These are phyloP conservation scores for Neurospora cerealis DNA, from an alignment of 495 filamentous ascomycete genomes.

Conservation along the genomic window DNA sequence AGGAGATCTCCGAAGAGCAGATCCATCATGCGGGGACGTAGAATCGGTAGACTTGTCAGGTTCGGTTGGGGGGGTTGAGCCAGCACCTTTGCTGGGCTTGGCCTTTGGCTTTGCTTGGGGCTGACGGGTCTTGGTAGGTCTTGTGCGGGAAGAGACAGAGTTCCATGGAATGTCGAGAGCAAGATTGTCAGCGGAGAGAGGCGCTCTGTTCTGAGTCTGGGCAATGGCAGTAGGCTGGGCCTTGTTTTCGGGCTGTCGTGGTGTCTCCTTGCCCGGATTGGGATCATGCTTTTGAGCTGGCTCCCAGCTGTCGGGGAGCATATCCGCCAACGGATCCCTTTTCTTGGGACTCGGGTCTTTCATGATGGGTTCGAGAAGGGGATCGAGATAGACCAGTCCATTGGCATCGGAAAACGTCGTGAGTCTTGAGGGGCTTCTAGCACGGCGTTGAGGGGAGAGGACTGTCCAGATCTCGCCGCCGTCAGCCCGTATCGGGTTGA, in stretches of 20 bases:
- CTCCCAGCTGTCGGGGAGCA: neutral
- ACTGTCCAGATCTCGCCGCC: neutral
- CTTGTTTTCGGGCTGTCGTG: neutral
- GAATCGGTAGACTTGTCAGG: neutral
- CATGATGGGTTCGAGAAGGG: neutral
- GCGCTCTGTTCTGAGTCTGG: neutral
- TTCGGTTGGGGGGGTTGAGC: neutral
- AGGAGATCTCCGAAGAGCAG: neutral
- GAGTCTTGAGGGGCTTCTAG: neutral
- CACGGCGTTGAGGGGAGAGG: neutral
- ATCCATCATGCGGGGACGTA: neutral
- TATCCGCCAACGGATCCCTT: slow-evolving; percentile 2
- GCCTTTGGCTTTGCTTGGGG: neutral
- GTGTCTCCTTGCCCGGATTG: neutral
- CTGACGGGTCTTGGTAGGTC: neutral
- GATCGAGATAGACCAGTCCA: neutral
- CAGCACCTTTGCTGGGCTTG: neutral
- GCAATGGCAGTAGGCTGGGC: neutral
- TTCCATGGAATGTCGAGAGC: neutral
- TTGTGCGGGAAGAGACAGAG: neutral
- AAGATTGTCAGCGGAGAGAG: neutral
- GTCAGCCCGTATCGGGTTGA: neutral
- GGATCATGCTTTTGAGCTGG: neutral
- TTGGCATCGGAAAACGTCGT: neutral
- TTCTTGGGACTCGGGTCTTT: neutral